Evolutionary conservation across 1,284 basidiomycete genomes (phyloP).

Genomic region (Trametes hirsuta): DNA sequence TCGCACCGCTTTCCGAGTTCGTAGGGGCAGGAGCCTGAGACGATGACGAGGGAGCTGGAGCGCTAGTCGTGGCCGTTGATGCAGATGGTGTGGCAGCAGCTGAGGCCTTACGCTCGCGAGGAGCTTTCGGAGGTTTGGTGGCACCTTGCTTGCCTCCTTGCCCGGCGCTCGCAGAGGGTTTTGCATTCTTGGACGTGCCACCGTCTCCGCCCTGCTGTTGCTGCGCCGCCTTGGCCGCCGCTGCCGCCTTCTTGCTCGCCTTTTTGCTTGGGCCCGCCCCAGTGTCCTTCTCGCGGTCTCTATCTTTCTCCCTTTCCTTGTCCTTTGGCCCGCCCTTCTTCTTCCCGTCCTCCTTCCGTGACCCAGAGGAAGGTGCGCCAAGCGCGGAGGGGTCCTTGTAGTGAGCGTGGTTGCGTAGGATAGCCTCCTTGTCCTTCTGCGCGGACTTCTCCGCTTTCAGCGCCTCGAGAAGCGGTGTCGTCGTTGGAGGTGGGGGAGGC

Average conservation of each 20-base stretch:
- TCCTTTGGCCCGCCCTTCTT: constrained; percentile 42
- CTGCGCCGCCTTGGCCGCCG: constrained; percentile 32
- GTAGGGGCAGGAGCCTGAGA: constrained; percentile 8
- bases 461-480: constrained; percentile 88
- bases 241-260: constrained; percentile 42
- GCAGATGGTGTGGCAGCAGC: constrained; percentile 21
- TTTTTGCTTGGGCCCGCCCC: constrained; percentile 38
- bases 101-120: constrained; percentile 16
- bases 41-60: constrained; percentile 3
- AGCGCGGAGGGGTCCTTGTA: constrained; percentile 52
- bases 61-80: constrained; percentile 13
- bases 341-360: constrained; percentile 57
- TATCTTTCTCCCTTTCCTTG: constrained; percentile 24
- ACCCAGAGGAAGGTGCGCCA: constrained; percentile 6
- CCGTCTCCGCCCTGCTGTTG: constrained; percentile 13
- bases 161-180: constrained; percentile 16
- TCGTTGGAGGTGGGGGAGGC: constrained; percentile 64
- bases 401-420: constrained; percentile 68
- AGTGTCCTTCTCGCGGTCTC: constrained; percentile 11
- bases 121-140: constrained; percentile 19
- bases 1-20: constrained; percentile 6
- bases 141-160: constrained; percentile 2
- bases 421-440: constrained; percentile 70
- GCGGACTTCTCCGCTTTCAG: constrained; percentile 81
- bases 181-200: constrained; percentile 22